A percentile compares a stretch with the other conserved stretches of the same genome.
Evolutionary conservation across 768 basidiomycete species (phyloP).

Genomic region (Tylopilus rubrobrunneus): DNA sequence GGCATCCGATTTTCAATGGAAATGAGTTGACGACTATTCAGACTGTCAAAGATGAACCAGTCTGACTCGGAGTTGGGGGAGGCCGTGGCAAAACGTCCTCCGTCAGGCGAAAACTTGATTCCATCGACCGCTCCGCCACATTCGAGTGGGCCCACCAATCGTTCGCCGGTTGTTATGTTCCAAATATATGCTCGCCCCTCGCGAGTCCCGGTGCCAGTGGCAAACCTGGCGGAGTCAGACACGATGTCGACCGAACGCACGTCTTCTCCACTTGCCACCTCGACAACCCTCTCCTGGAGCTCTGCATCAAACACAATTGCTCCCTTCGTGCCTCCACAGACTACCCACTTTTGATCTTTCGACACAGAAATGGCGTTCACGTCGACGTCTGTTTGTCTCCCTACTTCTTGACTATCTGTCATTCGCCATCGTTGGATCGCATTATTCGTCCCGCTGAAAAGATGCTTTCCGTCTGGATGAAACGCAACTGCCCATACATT

Average conservation of each 20-base stretch:
- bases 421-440: constrained; percentile 1
- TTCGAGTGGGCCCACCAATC: neutral
- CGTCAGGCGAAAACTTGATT: neutral
- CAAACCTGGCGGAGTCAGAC: neutral
- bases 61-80: no score
- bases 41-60: no score
- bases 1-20: no score
- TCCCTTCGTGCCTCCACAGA: neutral
- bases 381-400: neutral
- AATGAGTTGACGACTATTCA: no score
- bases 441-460: neutral
- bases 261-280: neutral
- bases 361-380: neutral
- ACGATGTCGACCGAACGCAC: neutral
- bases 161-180: neutral
- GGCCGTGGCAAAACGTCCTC: neutral
- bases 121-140: neutral
- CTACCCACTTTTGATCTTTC: neutral
- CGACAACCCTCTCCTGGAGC: neutral
- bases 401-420: neutral
- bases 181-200: neutral
- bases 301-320: neutral
- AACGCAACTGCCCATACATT: neutral
- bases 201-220: neutral
- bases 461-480: neutral